Base-by-base conservation (phyloP, 192 early-diverging fungal genomes). In the Coemansia sp. region DNA sequence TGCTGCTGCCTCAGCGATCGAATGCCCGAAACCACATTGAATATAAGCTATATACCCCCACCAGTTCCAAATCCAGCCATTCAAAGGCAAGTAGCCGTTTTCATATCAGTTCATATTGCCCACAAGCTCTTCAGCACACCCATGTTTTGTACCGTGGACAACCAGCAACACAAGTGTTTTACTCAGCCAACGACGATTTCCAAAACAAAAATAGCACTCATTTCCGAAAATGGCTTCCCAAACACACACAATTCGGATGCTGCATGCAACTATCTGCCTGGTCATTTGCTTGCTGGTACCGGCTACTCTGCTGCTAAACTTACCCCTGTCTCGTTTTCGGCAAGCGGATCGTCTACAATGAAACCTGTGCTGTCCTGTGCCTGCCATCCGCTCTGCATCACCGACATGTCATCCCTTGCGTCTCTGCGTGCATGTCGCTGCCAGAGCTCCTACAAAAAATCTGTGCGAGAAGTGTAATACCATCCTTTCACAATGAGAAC, bases 361-460 rank as follows among this genome's bases (percentile, higher is more conserved):
- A 70, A 40, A 12, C 61, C 58, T 1, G 32, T 41, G 52, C 42
- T 37, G 7, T 38, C 26, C 9, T 32, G 12, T 32, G 50, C 37
- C 19, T 21, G 53, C 80, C 80, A 83, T 59, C 60, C 61, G 48
- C 62, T 61, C 67, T 83, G 74, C 80, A 83, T 83, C 26, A 83
- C 64, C 15, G 80, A 83, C 65, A 75, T 56, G 32, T 69, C 72
- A 42, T 50, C 65, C 23, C 37, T 40, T 11, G 71, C 64, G 49
- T 54, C 61, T 8, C 48, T 56, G 68, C 70, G 72, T 19, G 68
- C 61, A 45, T 81, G 80, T 38, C 61, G 67, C 66, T 83, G 80
- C 80, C 80, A 83, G 21, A 83, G 80, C 72, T 83, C 80, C 79
- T 81, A 81, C 64, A 72, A 5, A 32, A 32, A 54, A 54, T 18